Conservation (phyloP, 495 filamentous ascomycete genomes). For the Talaromyces liani region DNA sequence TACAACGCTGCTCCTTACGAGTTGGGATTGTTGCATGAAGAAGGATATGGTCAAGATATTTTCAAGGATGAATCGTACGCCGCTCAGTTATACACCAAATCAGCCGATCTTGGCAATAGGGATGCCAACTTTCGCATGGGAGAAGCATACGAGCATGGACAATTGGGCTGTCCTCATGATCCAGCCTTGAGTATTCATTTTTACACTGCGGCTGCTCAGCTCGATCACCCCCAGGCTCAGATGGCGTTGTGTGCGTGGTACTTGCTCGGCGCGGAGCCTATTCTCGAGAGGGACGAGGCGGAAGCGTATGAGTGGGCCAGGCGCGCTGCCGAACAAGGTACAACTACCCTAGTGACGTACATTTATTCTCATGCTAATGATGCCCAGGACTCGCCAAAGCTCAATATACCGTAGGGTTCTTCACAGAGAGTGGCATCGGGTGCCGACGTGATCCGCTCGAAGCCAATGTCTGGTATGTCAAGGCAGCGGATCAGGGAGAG, state of each 20-base stretch:
- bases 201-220: constrained; percentile 85
- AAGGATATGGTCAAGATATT: constrained; percentile 83
- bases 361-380: constrained; percentile 5
- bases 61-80: constrained; percentile 87
- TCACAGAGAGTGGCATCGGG: constrained; percentile 97
- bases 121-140: constrained; percentile 82
- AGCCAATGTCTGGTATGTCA: constrained; percentile 97
- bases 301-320: constrained; percentile 96
- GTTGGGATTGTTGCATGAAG: constrained; percentile 78
- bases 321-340: constrained; percentile 78
- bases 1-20: constrained; percentile 93
- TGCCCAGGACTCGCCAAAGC: constrained; percentile 76
- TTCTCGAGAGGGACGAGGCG: constrained; percentile 88
- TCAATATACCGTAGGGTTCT: constrained; percentile 92
- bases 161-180: constrained; percentile 78
- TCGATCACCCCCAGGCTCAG: constrained; percentile 83
- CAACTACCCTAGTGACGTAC: constrained; percentile 14
- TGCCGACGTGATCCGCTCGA: constrained; percentile 88
- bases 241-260: constrained; percentile 99
- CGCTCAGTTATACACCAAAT: constrained; percentile 88
- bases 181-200: constrained; percentile 94
- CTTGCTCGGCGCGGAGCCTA: constrained; percentile 87
- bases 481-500: constrained; percentile 88
- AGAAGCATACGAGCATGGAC: constrained; percentile 95
- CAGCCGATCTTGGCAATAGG: constrained; percentile 82